phyloP scores from a whole-genome alignment of 2,329 filamentous ascomycete genomes.

The Magnaporthales sp. region DNA sequence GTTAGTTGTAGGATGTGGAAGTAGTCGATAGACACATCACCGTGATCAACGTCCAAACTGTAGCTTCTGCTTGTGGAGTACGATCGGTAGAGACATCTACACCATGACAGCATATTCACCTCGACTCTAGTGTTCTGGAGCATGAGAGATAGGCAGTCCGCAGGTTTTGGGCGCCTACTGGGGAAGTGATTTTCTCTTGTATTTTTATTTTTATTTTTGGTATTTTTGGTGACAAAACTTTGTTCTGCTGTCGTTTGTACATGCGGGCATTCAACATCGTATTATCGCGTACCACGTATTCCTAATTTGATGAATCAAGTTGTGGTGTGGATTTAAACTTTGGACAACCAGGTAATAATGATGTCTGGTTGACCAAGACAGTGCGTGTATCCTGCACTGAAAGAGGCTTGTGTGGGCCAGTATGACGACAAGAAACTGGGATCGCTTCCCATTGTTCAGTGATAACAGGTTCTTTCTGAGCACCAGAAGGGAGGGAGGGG shows the following conservation, averaged over 20 bases:
- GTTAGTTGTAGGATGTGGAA: no score
- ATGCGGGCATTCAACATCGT: not conserved
- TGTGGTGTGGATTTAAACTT: not conserved
- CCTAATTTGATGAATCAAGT: not conserved
- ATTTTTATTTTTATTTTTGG: no score
- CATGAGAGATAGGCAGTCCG: no score
- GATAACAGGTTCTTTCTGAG: not conserved
- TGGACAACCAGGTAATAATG: not conserved
- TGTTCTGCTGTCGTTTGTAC: not conserved
- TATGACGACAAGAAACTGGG: not conserved
- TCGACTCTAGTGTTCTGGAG: no score
- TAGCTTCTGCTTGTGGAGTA: no score
- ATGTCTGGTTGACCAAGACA: not conserved
- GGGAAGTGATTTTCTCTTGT: no score
- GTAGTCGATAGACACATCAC: no score
- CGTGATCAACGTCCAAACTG: no score
- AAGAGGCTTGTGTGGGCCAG: not conserved
- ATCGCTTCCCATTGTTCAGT: not conserved
- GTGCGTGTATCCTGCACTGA: not conserved
- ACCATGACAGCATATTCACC: no score
- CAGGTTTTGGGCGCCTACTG: no score
- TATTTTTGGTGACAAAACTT: no score
- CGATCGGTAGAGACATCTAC: no score
- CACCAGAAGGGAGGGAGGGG: not conserved
- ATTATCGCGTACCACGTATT: not conserved